Conservation (phyloP, 805 yeast genomes). For the Debaryomyces hansenii region DNA sequence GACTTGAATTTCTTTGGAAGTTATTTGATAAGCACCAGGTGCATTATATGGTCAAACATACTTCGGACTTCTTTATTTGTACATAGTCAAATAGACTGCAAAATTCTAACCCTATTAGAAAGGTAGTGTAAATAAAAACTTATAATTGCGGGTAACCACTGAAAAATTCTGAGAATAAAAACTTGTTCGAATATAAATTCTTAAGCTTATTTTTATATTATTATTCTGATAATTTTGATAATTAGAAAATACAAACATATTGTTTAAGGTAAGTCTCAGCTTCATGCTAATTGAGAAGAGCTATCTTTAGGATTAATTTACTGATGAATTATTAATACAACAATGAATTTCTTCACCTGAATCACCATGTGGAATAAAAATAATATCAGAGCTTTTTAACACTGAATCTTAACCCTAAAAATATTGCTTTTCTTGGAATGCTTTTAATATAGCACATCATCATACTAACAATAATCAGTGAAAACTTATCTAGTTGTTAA, state of each 20-base stretch:
- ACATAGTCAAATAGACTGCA: not conserved
- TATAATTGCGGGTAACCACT: not conserved
- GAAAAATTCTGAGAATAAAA: not conserved
- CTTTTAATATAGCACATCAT: not conserved
- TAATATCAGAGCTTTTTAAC: slow-evolving; percentile 70
- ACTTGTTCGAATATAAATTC: not conserved
- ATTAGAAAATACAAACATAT: not conserved
- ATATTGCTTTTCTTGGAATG: not conserved
- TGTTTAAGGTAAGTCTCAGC: not conserved
- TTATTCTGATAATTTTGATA: not conserved
- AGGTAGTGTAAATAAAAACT: not conserved
- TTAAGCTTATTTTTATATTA: too few species aligned
- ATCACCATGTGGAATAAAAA: slow-evolving; percentile 54
- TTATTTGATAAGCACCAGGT: not conserved
- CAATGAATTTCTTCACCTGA: slow-evolving; percentile 73
- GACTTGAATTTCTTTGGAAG: not conserved
- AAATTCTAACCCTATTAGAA: slow-evolving; percentile 1
- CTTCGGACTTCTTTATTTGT: not conserved
- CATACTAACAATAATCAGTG: not conserved
- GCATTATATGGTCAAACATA: not conserved
- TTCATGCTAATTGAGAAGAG: not conserved
- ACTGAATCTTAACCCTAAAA: slow-evolving; percentile 40
- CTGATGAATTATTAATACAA: slow-evolving; percentile 33
- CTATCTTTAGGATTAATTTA: not conserved
- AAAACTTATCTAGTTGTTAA: too few species aligned